Conservation (phyloP, 208 protist species). For the Leptomonas pyrrhocoris region DNA sequence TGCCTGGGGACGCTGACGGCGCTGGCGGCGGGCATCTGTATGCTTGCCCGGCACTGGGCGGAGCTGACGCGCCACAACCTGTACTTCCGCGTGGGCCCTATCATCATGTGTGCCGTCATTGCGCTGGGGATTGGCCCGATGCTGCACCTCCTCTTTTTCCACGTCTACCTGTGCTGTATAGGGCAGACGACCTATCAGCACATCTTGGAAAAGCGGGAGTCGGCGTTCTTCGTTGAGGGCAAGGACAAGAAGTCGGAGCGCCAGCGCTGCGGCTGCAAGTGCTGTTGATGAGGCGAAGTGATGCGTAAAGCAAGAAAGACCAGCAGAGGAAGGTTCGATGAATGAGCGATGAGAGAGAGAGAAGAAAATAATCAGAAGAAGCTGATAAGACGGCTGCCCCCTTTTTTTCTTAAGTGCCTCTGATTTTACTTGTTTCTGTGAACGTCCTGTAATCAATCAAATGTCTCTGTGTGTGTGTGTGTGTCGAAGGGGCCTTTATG, state of each 20-base stretch:
- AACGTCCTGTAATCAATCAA: too few relatives aligned
- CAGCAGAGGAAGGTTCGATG: too few relatives aligned
- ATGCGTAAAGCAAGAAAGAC: too few relatives aligned
- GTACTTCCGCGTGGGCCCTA: constrained; percentile 72
- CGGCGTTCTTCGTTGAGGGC: background rate
- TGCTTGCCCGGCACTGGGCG: constrained; percentile 66
- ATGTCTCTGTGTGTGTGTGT: too few relatives aligned
- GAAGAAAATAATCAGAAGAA: too few relatives aligned
- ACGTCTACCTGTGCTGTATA: constrained; percentile 56
- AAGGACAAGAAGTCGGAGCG: background rate
- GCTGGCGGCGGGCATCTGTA: constrained; percentile 42
- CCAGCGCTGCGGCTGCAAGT: background rate
- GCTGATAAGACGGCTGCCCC: too few relatives aligned
- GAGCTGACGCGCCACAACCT: constrained; percentile 42
- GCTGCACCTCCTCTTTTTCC: constrained; percentile 71
- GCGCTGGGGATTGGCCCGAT: constrained; percentile 47
- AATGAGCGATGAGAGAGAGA: too few relatives aligned
- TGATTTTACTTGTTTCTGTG: too few relatives aligned
- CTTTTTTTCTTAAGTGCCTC: too few relatives aligned
- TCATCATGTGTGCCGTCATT: constrained; percentile 54
- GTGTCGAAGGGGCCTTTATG: too few relatives aligned
- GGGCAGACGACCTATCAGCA: constrained; percentile 76
- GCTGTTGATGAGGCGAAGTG: background rate
- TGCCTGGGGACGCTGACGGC: constrained; percentile 33
- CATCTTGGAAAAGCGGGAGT: constrained; percentile 58